Base-by-base conservation (phyloP, 495 filamentous ascomycete genomes). In the Letharia columbiana region DNA sequence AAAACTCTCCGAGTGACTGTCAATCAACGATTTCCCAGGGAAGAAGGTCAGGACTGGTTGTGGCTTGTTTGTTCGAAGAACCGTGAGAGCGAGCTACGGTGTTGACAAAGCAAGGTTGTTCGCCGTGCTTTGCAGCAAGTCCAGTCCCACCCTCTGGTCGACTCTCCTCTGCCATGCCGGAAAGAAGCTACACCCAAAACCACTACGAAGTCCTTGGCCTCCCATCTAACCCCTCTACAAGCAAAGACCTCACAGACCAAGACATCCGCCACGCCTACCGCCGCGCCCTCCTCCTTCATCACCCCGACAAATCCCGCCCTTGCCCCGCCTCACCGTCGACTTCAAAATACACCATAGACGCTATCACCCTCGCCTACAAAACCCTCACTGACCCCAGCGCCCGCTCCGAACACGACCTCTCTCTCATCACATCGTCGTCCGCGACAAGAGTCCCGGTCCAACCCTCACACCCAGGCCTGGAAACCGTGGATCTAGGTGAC, bases 401-500 rank as follows among this genome's bases (percentile, higher is more conserved):
- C 15, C 83, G 89, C 47, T 74, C 77, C 0, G 84, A 87, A 66
- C 94, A 96, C 74, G 87, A 95, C 73, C 81, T 78, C 41, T 37
- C 47, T 4, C 67, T 67, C 39, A 31, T 66, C 17, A 63, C 37
- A 10, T n/a, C 57, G 3, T 33, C 61, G 12, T 9, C 61, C 9
- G 15, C 67, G 20, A 37, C 35, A 23, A 41, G 5, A 54, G 15
- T 18, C 28, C 17, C 17, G 17, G 33, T 59, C 35, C 35, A 76
- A 71, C 50, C 59, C 62, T 31, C 70, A 66, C 23, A 73, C 68
- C 60, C 69, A 62, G 91, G 89, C 3, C 74, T 91, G 41, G 90
- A 95, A 73, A 83, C 82, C 2, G 81, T 94, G n/a, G 92, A 96
- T 77, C 76, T 96, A 33, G 91, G 94, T 72, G 91, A 91, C 69